Base-by-base conservation (phyloP, 2,329 filamentous ascomycete species). In the Pseudogymnoascus sp. region DNA sequence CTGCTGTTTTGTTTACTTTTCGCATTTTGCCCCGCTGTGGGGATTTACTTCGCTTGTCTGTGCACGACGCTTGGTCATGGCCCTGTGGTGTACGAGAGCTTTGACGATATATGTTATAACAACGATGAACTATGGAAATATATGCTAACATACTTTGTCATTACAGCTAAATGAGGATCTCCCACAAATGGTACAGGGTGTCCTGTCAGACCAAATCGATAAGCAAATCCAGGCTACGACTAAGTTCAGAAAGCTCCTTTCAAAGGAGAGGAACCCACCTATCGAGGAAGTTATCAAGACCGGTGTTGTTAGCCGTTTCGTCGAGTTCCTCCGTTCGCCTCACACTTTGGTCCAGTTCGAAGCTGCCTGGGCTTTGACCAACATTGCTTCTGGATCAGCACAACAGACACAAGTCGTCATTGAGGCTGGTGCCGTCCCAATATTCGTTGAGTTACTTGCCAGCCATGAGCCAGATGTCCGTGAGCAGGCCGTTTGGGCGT, bases 241-340 rank as follows among this genome's bases (percentile, higher is more conserved):
- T 70, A 97, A 96, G 78, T 99, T 99, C 83, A 84, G 94, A 76
- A 99, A 99, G 83, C 85, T 99, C 44, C 82, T 99, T 28, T 97
- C 92, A 69, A 99, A 99, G 81, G 94, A 99, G 82, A 91, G 94
- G 74, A 99, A 99, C 81, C 94, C 94, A 56, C 94, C 94, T 53
- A 99, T 99, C 75, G 94, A 99, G 81, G 92, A 95, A 75, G 94
- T 99, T 70, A 99, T 99, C 78, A 96, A 97, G 84, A 97, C 94
- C 65, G 94, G 94, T 73, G 94, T 99, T 68, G 94, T 99, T 69
- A 89, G 87, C 81, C 90, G 94, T 74, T 99, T 99, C 74, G 94
- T 99, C 77, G 92, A 97, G 78, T 99, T 99, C 79, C 88, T 99
- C 66, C 90, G 91, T 75, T 99, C 94, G 63, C 94, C 94, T 68